phyloP scores from a whole-genome alignment of 305 asterid genomes.

The Fraxinus dipetala region DNA sequence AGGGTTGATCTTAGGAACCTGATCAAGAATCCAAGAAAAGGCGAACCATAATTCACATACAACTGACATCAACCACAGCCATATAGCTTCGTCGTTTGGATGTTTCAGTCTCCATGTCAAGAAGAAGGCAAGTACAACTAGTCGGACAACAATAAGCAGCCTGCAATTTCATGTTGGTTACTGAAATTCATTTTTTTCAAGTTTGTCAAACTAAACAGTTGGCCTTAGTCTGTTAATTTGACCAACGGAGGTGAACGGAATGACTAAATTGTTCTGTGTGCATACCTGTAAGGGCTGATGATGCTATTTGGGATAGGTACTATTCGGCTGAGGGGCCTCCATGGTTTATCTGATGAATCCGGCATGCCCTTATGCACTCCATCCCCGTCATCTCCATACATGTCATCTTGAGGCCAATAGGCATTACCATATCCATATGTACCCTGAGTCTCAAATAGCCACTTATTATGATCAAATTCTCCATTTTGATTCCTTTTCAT shows the following conservation, averaged over 20 bases:
- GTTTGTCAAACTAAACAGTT: background rate
- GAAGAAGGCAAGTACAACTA: conserved; percentile 37
- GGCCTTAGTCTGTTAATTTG: background rate
- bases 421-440: conserved; percentile 56
- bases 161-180: conserved; percentile 21
- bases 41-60: conserved; percentile 50
- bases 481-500: conserved; percentile 54
- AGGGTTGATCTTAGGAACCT: conserved; percentile 40
- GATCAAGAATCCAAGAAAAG: conserved; percentile 52
- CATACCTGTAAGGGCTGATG: conserved; percentile 50
- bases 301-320: conserved; percentile 42
- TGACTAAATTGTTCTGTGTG: background rate
- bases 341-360: conserved; percentile 47
- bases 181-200: background rate
- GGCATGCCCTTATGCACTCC: conserved; percentile 22
- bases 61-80: conserved; percentile 53
- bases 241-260: background rate
- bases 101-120: conserved; percentile 44
- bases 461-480: conserved; percentile 52
- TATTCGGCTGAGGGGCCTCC: conserved; percentile 49
- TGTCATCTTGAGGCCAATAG: conserved; percentile 49
- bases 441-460: conserved; percentile 53
- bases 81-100: conserved; percentile 43
- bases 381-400: conserved; percentile 33
- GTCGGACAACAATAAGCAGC: conserved; percentile 40